Evolutionary conservation across 805 yeast species (phyloP), one percentile per base, ranked within the genome.

Genomic region (Yarrowia porcina): DNA sequence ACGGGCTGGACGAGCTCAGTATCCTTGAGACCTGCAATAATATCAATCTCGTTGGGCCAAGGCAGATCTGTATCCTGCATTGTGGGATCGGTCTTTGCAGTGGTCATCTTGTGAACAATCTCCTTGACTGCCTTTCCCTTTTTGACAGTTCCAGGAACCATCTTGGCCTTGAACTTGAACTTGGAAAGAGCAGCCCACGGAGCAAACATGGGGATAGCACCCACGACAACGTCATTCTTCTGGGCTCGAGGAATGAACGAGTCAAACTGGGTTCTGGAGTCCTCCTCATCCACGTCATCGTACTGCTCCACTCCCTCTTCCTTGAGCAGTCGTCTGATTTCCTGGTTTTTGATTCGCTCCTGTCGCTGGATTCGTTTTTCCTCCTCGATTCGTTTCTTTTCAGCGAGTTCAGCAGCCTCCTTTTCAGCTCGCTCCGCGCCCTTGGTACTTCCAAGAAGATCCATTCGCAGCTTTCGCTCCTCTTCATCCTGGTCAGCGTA

Each of bases 401-500:
- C 77, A 44, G 69, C 68, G 41, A 68, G 73, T 36, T 72, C 80
- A 36, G 65, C 69, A 64, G 71, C 73, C 63, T 74, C 74, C 41
- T 74, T 71, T 42, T 73, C 69, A 52, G 76, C 76, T 49, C 71
- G 66, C 41, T 77, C 78, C 3, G 77, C 69, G 28, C 84, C 82
- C 68, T 90, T 90, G 70, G 89, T 77, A 0, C 96, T 89, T 4
- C 98, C 98, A 42, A 93, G 75, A 1, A 88, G 89, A 64, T 87
- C 84, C 88, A 93, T 84, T 67, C 96, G 80, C 63, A 87, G 69
- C 49, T 75, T 69, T 63, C 91, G 82, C 69, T 93, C 98, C 63
- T 89, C 94, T 60, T 90, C 97, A 72, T 93, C 98, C 74, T 93
- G 98, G 65, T 88, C 91, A 3, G 86, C 90, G 70, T 93, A 93